These are phyloP conservation scores for Annulohypoxylon maeteangense DNA, from an alignment of 495 filamentous ascomycete species.

Conservation along the genomic window DNA sequence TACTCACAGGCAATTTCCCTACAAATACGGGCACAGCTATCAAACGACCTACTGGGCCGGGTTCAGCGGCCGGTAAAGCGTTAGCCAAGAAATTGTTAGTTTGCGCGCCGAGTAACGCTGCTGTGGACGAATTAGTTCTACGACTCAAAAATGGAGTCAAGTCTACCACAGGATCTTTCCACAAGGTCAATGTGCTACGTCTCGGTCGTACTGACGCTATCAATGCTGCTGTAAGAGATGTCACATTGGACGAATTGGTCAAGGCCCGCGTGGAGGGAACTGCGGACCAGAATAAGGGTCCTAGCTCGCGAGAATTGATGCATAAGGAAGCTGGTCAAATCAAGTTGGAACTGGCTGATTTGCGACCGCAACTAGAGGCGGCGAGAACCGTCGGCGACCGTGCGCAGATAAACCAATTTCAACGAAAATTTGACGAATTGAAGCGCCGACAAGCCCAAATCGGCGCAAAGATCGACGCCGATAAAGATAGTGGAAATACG, in stretches of 20 bases:
- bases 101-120: conserved; percentile 96
- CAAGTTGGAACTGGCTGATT: conserved; percentile 73
- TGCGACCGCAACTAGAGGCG: conserved; percentile 75
- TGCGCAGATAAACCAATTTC: conserved; percentile 65
- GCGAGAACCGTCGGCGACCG: conserved; percentile 71
- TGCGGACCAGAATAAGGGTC: conserved; percentile 60
- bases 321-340: conserved; percentile 83
- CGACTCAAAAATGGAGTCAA: conserved; percentile 90
- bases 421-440: conserved; percentile 79
- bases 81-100: conserved; percentile 85
- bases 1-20: conserved; percentile 72
- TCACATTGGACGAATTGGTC: conserved; percentile 93
- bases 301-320: conserved; percentile 76
- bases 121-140: conserved; percentile 95
- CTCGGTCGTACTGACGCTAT: conserved; percentile 94
- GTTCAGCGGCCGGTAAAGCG: conserved; percentile 44
- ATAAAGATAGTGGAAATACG: conserved; percentile 83
- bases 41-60: conserved; percentile 55
- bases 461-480: conserved; percentile 82
- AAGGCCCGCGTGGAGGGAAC: conserved; percentile 71
- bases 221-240: conserved; percentile 87
- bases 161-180: conserved; percentile 73
- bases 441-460: conserved; percentile 78
- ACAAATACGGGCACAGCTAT: conserved; percentile 59
- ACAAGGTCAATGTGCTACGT: conserved; percentile 84